These are phyloP conservation scores for Hygrocybe coccinea DNA, from an alignment of 768 basidiomycete genomes.

Conservation along the genomic window DNA sequence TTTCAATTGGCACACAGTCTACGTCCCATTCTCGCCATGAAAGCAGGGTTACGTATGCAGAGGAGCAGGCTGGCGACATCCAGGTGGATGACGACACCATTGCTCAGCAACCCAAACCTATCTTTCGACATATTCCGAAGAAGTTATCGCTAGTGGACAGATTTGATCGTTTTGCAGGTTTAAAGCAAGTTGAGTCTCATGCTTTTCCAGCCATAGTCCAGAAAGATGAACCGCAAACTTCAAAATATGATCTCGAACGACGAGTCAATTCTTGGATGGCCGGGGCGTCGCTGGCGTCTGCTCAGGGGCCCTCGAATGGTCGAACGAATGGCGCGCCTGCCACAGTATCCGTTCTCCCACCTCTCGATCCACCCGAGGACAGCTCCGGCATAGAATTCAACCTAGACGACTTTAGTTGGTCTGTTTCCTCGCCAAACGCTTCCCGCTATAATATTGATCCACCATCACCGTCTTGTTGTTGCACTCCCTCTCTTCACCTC, in stretches of 20 bases:
- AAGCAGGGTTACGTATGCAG: conserved; percentile 45
- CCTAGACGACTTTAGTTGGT: conserved; percentile 66
- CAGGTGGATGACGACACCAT: conserved; percentile 30
- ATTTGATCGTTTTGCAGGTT: conserved; percentile 44
- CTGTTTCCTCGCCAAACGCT: conserved; percentile 65
- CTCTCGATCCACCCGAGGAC: conserved; percentile 29
- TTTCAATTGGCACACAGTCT: conserved; percentile 39
- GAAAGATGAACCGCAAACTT: conserved; percentile 51
- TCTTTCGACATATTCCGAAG: conserved; percentile 51
- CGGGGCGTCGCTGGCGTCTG: conserved; percentile 46
- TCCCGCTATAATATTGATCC: conserved; percentile 40
- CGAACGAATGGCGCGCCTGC: conserved; percentile 51
- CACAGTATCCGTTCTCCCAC: conserved; percentile 39
- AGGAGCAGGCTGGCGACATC: conserved; percentile 38
- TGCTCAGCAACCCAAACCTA: conserved; percentile 25
- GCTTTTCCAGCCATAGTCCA: conserved; percentile 59
- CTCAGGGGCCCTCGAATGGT: conserved; percentile 44
- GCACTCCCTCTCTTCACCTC: conserved; percentile 51
- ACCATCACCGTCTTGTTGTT: conserved; percentile 33
- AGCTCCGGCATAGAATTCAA: conserved; percentile 36
- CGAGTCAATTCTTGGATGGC: conserved; percentile 67
- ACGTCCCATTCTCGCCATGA: conserved; percentile 51
- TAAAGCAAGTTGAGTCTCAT: conserved; percentile 31
- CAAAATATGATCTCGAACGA: conserved; percentile 48
- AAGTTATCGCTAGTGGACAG: conserved; percentile 69